Conservation (phyloP, 768 basidiomycete genomes). For the Austroboletus eburneus region DNA sequence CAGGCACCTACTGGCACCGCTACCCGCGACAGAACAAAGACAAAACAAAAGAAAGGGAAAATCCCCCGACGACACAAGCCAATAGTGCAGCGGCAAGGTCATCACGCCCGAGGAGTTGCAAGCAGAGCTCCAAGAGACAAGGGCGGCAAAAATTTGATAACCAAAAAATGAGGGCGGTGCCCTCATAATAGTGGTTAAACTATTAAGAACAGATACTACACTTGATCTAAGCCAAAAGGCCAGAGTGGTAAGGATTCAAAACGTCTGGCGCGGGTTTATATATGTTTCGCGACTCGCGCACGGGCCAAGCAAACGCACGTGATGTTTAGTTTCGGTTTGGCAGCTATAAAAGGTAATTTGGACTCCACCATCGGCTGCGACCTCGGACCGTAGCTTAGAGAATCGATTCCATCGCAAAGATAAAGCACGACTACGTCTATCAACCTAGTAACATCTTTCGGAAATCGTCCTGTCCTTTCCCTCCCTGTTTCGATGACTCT, state of each 20-base stretch:
- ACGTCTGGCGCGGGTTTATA: conserved; percentile 1
- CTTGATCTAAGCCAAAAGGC: conserved; percentile 75
- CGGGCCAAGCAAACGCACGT: conserved; percentile 11
- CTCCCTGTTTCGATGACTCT: conserved; percentile 10
- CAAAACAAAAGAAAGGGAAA: conserved; percentile 10
- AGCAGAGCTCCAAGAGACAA: conserved; percentile 36
- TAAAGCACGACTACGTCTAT: neutral
- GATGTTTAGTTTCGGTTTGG: too few relatives aligned
- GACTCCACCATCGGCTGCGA: too few relatives aligned
- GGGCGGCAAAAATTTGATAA: conserved; percentile 43
- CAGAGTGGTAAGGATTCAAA: conserved; percentile 22
- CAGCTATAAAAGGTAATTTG: too few relatives aligned
- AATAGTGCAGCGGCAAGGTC: conserved; percentile 37
- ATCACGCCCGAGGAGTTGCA: conserved; percentile 39
- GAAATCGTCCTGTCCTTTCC: conserved; percentile 72
- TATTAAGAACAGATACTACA: conserved; percentile 75
- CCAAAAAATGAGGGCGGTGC: conserved; percentile 51
- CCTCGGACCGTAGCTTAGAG: too few relatives aligned
- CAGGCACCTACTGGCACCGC: neutral
- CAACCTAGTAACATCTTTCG: conserved; percentile 68
- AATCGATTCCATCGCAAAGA: neutral
- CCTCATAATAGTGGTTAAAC: conserved; percentile 55
- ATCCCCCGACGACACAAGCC: conserved; percentile 66
- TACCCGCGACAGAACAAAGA: conserved; percentile 11
- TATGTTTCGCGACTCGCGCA: conserved; percentile 9